Base-by-base conservation (phyloP, 2,329 filamentous ascomycete genomes). In the Stenocarpella maydis region DNA sequence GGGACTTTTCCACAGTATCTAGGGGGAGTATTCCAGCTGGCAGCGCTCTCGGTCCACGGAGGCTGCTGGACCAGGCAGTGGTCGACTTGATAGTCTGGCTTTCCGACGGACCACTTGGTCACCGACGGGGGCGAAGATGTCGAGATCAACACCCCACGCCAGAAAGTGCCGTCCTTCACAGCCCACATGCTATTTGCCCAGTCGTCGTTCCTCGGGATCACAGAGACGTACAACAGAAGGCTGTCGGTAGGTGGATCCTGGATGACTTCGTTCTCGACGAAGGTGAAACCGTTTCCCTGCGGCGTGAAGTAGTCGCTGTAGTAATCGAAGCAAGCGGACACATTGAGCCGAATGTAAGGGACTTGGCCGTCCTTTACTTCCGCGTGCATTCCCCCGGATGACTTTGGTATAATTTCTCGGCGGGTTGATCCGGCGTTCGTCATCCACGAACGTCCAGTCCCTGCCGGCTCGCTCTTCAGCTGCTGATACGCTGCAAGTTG, bases 171-270 rank as follows among this genome's bases (percentile, higher is more conserved):
- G 21, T 77, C 76, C 6, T 50, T 60, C 12, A 74, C 24, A 6
- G 75, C 74, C 76, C 75, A 77, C 61, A 76, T 67, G 58, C 76
- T 75, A 69, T 77, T 76, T 7, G 70, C 70, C 74, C 74, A 75
- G 52, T 74, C 68, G 41, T 76, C 74, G 1, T 39, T 68, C 2
- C 74, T 65, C 9, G 72, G 74, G 24, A 74, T 67, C 15, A 75
- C 66, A 3, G 70, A 70, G 8, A 74, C 72, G 49, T 74, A 75
- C 26, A 74, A 67, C 14, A 76, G 65, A 41, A 76, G 64, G 39
- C 74, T 76, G 39, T 74, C 71, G 14, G 69, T 60, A 3, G 53
- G 31, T 5, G 73, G 65, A 1, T 28, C 15, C 45, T 72, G 69
- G 5, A 73, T 53, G 6, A 66, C 71, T 15, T 72, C 58, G 61